Base-by-base conservation (phyloP, 2,329 filamentous ascomycete genomes). In the Nigrograna mackinnonii region DNA sequence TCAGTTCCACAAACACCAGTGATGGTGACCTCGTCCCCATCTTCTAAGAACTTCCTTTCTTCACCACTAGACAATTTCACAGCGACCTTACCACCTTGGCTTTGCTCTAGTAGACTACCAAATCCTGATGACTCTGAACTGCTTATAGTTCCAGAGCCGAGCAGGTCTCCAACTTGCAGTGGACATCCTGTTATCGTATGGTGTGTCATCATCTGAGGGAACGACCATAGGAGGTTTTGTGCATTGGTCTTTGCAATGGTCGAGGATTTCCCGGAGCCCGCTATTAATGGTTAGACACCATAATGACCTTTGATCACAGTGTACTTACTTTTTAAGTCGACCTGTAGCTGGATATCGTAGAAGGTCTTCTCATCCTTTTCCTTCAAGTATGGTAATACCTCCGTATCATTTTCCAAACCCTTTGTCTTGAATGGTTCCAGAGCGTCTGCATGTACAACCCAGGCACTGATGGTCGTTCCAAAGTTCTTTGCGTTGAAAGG, bases 401-500 rank as follows among this genome's bases (percentile, higher is more conserved):
- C 65, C 0, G 72, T 72, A 35, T 80, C 74, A 48, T 82, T 83
- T 14, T 75, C 71, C 3, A 87, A 63, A 5, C 79, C 82, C 6
- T 70, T 57, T 0, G 74, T 69, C 24, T 78, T 72, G 69, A 86
- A 87, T 1, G 83, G 85, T 63, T 87, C 86, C 22, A 94, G 72
- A 1, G 89, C 88, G 60, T 91, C 87, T 22, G 84, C 78, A 11
- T 89, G 73, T 4, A 94, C 86, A 2, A 94, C 81, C 89, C 89
- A 94, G 0, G 87, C 80, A 46, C 83, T 87, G 53, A 94, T 86
- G 0, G 80, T 87, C 0, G 87, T 89, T 3, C 79, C 86, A 59
- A 94, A 92, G 66, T 91, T 92, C 78, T 95, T 94, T 18, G 83
- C 78, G 48, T 89, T 91, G 71, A 94, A 92, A 0, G 89, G 89